Conservation (phyloP, 805 yeast genomes). For the Clavispora asparagi region DNA sequence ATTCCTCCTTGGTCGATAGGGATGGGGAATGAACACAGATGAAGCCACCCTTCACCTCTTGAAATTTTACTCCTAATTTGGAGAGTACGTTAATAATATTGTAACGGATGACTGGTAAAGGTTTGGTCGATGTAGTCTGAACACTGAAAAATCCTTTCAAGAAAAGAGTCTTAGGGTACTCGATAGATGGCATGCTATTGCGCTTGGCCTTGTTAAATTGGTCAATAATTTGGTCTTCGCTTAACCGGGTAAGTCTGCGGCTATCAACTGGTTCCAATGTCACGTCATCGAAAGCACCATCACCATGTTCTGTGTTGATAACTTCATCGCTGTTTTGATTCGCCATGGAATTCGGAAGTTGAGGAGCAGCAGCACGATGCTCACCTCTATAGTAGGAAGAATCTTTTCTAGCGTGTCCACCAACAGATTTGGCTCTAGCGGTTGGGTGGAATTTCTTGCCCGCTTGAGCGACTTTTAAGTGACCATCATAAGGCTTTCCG, state of each 20-base stretch:
- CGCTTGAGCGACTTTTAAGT: neutral
- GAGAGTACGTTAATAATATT: constrained; percentile 75
- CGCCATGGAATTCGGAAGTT: constrained; percentile 39
- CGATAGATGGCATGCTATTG: constrained; percentile 89
- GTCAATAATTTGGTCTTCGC: constrained; percentile 38
- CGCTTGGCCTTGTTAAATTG: constrained; percentile 53
- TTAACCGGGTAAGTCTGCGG: constrained; percentile 29
- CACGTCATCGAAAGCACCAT: constrained; percentile 57
- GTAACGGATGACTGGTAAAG: constrained; percentile 80
- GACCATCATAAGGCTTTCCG: constrained; percentile 5
- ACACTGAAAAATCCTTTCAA: constrained; percentile 91
- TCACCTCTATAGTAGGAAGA: constrained; percentile 28
- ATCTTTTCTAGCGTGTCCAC: constrained; percentile 67
- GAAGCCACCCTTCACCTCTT: constrained; percentile 92
- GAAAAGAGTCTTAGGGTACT: constrained; percentile 84
- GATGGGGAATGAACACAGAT: constrained; percentile 70
- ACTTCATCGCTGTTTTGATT: constrained; percentile 43
- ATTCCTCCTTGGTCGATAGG: constrained; percentile 13
- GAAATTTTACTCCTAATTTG: constrained; percentile 71
- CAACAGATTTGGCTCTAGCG: constrained; percentile 83
- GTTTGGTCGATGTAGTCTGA: constrained; percentile 90
- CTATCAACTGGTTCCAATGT: constrained; percentile 35
- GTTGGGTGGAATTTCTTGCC: constrained; percentile 58
- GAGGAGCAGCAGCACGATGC: constrained; percentile 28
- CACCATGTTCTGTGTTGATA: constrained; percentile 21